Base-by-base conservation (phyloP, 257 asterid genomes). In the Phtheirospermum japonicum region DNA sequence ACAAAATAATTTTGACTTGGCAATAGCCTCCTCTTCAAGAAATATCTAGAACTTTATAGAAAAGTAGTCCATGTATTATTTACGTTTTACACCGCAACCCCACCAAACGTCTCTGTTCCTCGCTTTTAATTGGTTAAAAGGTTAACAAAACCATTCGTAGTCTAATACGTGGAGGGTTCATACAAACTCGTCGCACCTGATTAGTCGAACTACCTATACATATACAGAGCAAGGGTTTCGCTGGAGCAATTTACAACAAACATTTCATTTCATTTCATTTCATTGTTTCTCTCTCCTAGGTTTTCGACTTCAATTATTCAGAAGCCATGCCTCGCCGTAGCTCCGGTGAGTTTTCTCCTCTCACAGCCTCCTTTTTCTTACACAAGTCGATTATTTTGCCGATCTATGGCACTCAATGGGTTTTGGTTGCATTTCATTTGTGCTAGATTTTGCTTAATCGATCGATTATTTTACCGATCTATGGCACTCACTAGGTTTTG, bases 301-400 rank as follows among this genome's bases (percentile, higher is more conserved):
- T 45, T 76, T 67, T 50, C 49, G 17, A 32, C 66, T 17, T 32
- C 50, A 2, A n/a, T 20, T 43, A 50, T 50, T 7, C 55, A 9
- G 13, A 26, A 50, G 20, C 5, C 73, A 82, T 88, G 95, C 69
- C 93, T 83, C 88, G 95, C 75, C 93, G 90, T 52, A 87, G 94
- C 83, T 78, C 92, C 43, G 88, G 92, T 76, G 85, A 80, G 50
- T 71, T 70, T 68, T 12, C 36, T 48, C 32, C 5, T 6, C 53
- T 28, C 34, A 56, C 32, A 7, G 12, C 14, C 32, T 10, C 5
- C 20, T 39, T 61, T 12, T 61, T 9, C 26, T 17, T 23, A 0
- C 33, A 12, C 10, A 2, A 31, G 28, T 45, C 1, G 31, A 7
- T 54, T 0, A 9, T 28, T 45, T 51, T 26, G 4, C 5, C 8